Conservation (phyloP, 805 yeast genomes). For the Sungouiella thailandica region DNA sequence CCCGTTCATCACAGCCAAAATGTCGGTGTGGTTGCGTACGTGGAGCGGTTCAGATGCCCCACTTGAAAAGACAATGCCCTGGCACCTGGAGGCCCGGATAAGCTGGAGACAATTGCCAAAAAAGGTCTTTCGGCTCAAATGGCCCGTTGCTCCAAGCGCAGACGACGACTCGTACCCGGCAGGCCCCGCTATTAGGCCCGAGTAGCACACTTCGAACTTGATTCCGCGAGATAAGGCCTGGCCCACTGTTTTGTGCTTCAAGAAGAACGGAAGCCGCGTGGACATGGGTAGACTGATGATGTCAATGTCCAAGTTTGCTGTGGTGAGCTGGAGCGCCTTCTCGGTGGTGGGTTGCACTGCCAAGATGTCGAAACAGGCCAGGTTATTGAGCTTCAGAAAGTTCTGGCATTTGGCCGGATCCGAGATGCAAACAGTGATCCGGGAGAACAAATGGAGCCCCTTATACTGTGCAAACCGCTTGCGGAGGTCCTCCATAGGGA, state of each 20-base stretch:
- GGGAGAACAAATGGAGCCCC: conserved; percentile 45
- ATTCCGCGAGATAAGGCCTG: conserved; percentile 81
- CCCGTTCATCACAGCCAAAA: conserved; percentile 56
- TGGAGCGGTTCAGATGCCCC: conserved; percentile 60
- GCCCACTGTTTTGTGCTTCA: conserved; percentile 80
- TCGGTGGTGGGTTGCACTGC: conserved; percentile 81
- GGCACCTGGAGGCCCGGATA: conserved; percentile 72
- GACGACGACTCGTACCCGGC: conserved; percentile 21
- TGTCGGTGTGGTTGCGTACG: conserved; percentile 64
- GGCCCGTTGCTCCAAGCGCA: conserved; percentile 18
- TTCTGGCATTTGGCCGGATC: conserved; percentile 76
- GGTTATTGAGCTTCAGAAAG: conserved; percentile 39
- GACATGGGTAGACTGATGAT: conserved; percentile 67
- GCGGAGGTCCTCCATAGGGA: conserved; percentile 32
- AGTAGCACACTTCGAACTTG: conserved; percentile 72
- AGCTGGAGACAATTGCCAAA: conserved; percentile 70
- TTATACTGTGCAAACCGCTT: conserved; percentile 20
- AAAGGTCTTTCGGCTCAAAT: conserved; percentile 52
- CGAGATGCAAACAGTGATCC: conserved; percentile 71
- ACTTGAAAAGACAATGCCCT: conserved; percentile 75
- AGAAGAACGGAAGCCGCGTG: conserved; percentile 62
- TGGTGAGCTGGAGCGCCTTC: conserved; percentile 68
- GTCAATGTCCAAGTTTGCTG: conserved; percentile 76
- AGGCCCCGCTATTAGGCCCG: conserved; percentile 43
- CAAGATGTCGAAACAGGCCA: conserved; percentile 60